Conservation (phyloP, 306 rosid genomes). For the Malus domestica region ASM211411v1 NC_041791.1:31280501-31281000, state of each 20-base stretch:
- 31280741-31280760: background rate
- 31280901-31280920: constrained; percentile 93
- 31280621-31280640: background rate
- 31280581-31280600: background rate
- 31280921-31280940: constrained; percentile 63
- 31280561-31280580: too few species aligned
- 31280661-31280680: background rate
- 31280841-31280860: background rate
- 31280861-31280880: background rate
- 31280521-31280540: too few species aligned
- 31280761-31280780: background rate
- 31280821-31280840: background rate
- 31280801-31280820: background rate
- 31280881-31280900: constrained; percentile 79
- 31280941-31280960: constrained; percentile 9
- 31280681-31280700: background rate
- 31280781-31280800: background rate
- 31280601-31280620: background rate
- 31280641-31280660: background rate
- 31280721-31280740: background rate
- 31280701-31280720: background rate
- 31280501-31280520: too few species aligned
- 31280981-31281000: background rate
- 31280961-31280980: background rate
- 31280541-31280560: too few species aligned